These are phyloP conservation scores for Purpureocillium takamizusanense DNA, from an alignment of 2,329 filamentous ascomycete species.

Conservation along the genomic window DNA sequence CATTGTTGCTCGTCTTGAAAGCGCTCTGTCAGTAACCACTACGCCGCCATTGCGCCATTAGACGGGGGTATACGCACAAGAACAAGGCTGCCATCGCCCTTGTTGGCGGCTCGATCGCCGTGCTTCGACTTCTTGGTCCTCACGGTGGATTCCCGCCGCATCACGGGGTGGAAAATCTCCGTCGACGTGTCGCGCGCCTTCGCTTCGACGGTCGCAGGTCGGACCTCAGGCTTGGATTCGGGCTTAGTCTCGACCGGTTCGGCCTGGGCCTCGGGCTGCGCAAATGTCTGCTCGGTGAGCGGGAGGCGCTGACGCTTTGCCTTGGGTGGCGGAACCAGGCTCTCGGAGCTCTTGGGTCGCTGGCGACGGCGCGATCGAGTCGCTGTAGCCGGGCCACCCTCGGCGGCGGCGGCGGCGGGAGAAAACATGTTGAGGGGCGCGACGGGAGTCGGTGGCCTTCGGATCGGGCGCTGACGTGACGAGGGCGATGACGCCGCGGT, in stretches of 20 bases:
- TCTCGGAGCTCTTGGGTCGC: constrained; percentile 48
- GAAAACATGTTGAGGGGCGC: constrained; percentile 45
- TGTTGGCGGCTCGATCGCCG: constrained; percentile 50
- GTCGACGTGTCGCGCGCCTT: constrained; percentile 33
- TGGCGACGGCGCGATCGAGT: constrained; percentile 54
- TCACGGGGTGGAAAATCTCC: constrained; percentile 28
- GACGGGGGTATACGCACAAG: constrained; percentile 41
- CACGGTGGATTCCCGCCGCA: constrained; percentile 47
- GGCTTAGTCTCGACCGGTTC: constrained; percentile 50
- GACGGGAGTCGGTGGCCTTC: background rate
- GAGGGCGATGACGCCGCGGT: background rate
- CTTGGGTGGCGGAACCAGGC: constrained; percentile 47
- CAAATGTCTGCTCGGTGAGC: constrained; percentile 47
- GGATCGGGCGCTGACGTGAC: constrained; percentile 5
- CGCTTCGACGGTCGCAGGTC: constrained; percentile 30
- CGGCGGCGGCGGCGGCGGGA: constrained; percentile 37
- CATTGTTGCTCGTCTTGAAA: constrained; percentile 67
- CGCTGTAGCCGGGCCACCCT: constrained; percentile 44
- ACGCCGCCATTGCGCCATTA: constrained; percentile 2
- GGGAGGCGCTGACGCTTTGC: constrained; percentile 54
- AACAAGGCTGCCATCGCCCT: constrained; percentile 59
- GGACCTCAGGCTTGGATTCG: constrained; percentile 21
- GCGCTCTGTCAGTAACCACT: constrained; percentile 11
- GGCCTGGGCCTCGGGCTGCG: constrained; percentile 38
- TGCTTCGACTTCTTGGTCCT: constrained; percentile 54